Evolutionary conservation across 495 filamentous ascomycete species (phyloP), one percentile per base, ranked within the genome.

Genomic region (Hyaloscypha hepaticicola): DNA sequence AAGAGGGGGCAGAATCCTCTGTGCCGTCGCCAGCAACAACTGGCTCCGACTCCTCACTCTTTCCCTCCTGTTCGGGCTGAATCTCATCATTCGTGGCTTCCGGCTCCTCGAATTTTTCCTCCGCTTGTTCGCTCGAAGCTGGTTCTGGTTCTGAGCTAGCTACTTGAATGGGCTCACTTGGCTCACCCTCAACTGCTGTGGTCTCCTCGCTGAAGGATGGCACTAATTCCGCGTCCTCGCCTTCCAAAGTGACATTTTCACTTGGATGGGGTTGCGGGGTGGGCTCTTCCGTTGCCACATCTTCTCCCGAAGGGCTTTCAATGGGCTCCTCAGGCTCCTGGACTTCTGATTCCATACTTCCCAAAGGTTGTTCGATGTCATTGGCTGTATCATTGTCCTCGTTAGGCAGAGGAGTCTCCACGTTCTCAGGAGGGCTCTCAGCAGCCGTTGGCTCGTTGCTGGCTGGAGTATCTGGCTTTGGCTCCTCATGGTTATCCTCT

Each of bases 301-400:
- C 6, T 16, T 45, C 38, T 4, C 1, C 19, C 3, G 4, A 9
- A 45, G 38, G 38, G 38, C 38, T 45, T 45, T 45, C 11, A 16
- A 4, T 45, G 9, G 21, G 21, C 14, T 25, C n/a, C 21, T 24
- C 50, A 25, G 21, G 22, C 50, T 53, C 50, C n/a, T 53, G 21
- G 14, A 14, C 48, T 26, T 55, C 60, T 16, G 60, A 26, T 41
- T 55, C 50, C 22, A 21, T 33, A 12, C 24, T 57, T 52, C 57
- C 61, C 11, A 14, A 25, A 41, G 55, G 12, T 0, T 14, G n/a
- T 27, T 60, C 48, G 7, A 21, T 41, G 0, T 64, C 52, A 22
- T 34, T 31, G 11, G 27, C 27, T 12, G 55, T 19, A 16, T 58
- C 55, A 5, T 22, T 28, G 21, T 16, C 38, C 11, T 19, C 38